These are phyloP conservation scores for Musa beccarii DNA, from an alignment of 176 grass and related monocot species.

Conservation along the genomic window DNA sequence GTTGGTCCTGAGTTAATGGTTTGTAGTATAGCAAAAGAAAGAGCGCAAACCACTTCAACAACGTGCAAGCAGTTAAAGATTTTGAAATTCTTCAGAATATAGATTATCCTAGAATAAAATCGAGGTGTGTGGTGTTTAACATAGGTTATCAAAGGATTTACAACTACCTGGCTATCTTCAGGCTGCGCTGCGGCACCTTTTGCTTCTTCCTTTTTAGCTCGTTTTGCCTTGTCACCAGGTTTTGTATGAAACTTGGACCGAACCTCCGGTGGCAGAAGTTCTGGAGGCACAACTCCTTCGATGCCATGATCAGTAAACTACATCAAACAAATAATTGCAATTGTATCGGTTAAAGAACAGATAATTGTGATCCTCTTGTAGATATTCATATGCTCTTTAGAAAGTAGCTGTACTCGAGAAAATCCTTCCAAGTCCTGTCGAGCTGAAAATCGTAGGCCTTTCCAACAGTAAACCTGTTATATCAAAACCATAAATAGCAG, in stretches of 20 bases:
- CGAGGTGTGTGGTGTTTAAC: neutral
- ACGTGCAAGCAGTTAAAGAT: neutral
- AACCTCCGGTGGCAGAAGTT: slow-evolving; percentile 64
- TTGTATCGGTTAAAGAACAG: slow-evolving; percentile 26
- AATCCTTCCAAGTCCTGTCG: slow-evolving; percentile 85
- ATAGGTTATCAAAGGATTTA: neutral
- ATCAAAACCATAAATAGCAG: slow-evolving; percentile 3
- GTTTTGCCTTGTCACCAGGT: slow-evolving; percentile 60
- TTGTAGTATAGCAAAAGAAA: too few relatives aligned
- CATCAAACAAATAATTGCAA: slow-evolving; percentile 5
- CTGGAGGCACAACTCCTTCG: slow-evolving; percentile 82
- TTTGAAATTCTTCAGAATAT: too few relatives aligned
- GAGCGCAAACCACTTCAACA: neutral
- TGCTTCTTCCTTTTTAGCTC: slow-evolving; percentile 60
- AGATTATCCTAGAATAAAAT: neutral
- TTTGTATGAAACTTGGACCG: slow-evolving; percentile 60
- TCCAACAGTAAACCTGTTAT: slow-evolving; percentile 93
- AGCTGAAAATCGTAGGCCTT: slow-evolving; percentile 77
- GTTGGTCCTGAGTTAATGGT: too few relatives aligned
- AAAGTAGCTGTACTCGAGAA: slow-evolving; percentile 47
- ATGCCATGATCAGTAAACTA: slow-evolving; percentile 67
- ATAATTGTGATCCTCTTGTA: neutral
- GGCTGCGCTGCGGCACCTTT: slow-evolving; percentile 44
- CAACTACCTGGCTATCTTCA: slow-evolving; percentile 60
- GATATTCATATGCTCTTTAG: neutral